Evolutionary conservation across 768 basidiomycete species (phyloP).

Genomic region (Trametes cingulata): DNA sequence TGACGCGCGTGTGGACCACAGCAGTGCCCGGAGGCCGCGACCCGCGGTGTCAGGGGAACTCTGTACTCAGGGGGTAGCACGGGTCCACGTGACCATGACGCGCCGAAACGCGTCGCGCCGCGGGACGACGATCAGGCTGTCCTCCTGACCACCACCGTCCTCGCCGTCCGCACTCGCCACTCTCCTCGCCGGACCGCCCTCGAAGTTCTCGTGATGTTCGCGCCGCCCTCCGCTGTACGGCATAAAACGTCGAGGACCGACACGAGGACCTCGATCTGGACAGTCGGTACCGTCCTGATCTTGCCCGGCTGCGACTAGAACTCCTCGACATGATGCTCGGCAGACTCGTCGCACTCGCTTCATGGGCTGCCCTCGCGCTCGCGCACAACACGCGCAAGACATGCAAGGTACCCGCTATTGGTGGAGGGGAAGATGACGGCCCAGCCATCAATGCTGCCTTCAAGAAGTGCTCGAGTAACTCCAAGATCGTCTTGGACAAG

Average conservation of each 20-base stretch:
- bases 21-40: not conserved
- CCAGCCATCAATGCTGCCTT: slow-evolving; percentile 39
- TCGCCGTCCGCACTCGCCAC: not conserved
- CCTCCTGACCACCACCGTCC: slow-evolving; percentile 13
- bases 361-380: slow-evolving; percentile 1
- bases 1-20: not conserved
- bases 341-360: not conserved
- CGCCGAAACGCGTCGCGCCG: not conserved
- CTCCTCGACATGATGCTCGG: not conserved
- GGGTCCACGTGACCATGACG: slow-evolving; percentile 11
- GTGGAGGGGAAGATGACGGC: slow-evolving; percentile 38
- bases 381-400: slow-evolving; percentile 16
- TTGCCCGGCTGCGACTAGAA: not conserved
- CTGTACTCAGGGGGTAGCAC: too few relatives aligned
- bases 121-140: not conserved
- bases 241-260: not conserved
- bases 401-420: slow-evolving; percentile 34
- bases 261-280: not conserved
- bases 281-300: not conserved
- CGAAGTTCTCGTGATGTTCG: slow-evolving; percentile 5
- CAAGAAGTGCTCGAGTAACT: slow-evolving; percentile 31
- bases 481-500: slow-evolving; percentile 35
- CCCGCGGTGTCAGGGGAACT: not conserved
- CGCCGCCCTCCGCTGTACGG: not conserved
- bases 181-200: slow-evolving; percentile 5